These are phyloP conservation scores for Colletotrichum endophyticum DNA, from an alignment of 2,329 filamentous ascomycete species.

Conservation along the genomic window DNA sequence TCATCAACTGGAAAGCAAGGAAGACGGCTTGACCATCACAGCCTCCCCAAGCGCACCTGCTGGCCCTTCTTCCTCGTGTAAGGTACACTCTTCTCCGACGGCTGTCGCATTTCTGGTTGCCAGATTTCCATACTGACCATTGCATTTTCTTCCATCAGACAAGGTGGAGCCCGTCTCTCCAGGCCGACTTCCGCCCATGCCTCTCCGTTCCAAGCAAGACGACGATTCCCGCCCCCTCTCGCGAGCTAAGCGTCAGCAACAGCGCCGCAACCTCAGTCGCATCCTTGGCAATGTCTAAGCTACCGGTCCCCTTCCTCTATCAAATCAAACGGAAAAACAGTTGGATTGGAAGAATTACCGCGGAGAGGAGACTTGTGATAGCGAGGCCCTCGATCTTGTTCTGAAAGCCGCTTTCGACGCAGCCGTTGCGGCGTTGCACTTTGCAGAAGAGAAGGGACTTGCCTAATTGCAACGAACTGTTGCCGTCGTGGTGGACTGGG, in stretches of 20 bases:
- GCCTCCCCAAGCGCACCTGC: neutral
- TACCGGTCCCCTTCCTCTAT: neutral
- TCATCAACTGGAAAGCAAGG: neutral
- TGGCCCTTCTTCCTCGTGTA: neutral
- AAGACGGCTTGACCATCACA: neutral
- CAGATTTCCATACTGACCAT: neutral
- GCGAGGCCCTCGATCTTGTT: neutral
- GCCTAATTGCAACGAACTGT: neutral
- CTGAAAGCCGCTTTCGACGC: neutral
- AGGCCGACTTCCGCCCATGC: neutral
- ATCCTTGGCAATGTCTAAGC: neutral
- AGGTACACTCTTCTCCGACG: neutral
- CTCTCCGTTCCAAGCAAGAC: neutral
- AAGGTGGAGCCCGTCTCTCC: neutral
- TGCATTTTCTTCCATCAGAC: neutral
- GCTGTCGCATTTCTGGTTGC: neutral
- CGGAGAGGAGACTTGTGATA: neutral
- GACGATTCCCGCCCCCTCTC: neutral
- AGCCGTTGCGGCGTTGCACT: neutral
- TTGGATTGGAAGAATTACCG: neutral
- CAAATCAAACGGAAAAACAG: neutral
- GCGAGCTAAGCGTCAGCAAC: neutral
- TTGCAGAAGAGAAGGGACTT: neutral
- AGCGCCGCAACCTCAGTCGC: neutral
- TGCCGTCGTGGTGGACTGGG: neutral